phyloP scores from a whole-genome alignment of 179 eudicot genomes.

The Dionaea muscipula region DNA sequence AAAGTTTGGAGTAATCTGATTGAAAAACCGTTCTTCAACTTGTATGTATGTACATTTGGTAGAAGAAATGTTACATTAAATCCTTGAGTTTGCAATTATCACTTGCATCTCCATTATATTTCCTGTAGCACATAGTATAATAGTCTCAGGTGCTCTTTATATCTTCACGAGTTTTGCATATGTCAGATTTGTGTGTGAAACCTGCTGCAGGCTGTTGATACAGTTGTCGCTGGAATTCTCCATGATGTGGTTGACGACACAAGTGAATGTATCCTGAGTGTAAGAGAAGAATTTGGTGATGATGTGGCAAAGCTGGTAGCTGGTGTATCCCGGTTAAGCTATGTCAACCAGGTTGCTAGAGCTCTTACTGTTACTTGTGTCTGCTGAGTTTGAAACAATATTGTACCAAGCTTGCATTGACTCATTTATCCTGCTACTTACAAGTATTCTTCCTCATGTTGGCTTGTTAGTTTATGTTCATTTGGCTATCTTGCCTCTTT shows the following conservation, averaged over 20 bases:
- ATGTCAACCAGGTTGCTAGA: slow-evolving; percentile 68
- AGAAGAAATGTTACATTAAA: not conserved
- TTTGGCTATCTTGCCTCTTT: not conserved
- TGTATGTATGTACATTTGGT: too few species aligned
- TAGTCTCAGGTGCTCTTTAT: not conserved
- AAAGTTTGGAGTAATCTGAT: too few species aligned
- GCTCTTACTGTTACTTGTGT: not conserved
- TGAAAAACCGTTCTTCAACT: too few species aligned
- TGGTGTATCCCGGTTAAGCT: slow-evolving; percentile 88
- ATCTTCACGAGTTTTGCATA: not conserved
- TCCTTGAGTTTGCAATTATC: not conserved
- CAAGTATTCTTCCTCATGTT: not conserved
- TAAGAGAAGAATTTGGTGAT: slow-evolving; percentile 56
- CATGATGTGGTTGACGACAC: slow-evolving; percentile 95
- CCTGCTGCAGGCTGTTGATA: slow-evolving; percentile 67
- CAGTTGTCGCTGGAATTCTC: slow-evolving; percentile 87
- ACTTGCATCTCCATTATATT: not conserved
- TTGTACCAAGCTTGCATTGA: not conserved
- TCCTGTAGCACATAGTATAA: not conserved
- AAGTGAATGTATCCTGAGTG: slow-evolving; percentile 35
- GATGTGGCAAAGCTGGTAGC: slow-evolving; percentile 80
- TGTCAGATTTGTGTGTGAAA: not conserved
- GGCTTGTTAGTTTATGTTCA: too few species aligned
- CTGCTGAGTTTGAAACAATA: not conserved
- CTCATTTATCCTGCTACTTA: not conserved